Evolutionary conservation across 2,329 filamentous ascomycete species (phyloP).

Genomic region (Sphaerulina populicola): DNA sequence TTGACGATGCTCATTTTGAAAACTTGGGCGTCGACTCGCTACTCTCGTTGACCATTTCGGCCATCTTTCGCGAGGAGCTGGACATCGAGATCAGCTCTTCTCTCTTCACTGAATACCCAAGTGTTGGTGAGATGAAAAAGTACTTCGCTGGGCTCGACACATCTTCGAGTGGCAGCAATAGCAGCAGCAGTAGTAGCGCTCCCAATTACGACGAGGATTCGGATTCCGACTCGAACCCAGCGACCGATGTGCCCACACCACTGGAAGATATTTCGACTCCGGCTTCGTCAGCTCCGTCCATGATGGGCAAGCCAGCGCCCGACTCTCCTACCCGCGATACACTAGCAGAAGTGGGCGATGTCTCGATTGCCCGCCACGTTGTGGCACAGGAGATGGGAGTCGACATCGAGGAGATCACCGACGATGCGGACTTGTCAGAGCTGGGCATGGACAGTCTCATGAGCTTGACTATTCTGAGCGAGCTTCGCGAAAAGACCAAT

Average conservation of each 20-base stretch:
- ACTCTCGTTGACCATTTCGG: constrained; percentile 53
- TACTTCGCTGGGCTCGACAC: constrained; percentile 44
- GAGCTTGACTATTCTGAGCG: constrained; percentile 45
- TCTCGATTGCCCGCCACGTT: constrained; percentile 43
- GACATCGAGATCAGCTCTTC: constrained; percentile 52
- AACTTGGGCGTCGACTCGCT: constrained; percentile 56
- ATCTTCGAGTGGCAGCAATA: constrained; percentile 14
- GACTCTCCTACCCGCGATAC: constrained; percentile 32
- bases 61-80: constrained; percentile 54
- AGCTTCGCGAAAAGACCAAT: constrained; percentile 45
- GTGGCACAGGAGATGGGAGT: constrained; percentile 56
- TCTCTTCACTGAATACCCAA: constrained; percentile 53
- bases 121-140: constrained; percentile 53
- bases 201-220: constrained; percentile 32
- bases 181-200: constrained; percentile 29
- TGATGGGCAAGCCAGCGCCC: constrained; percentile 36
- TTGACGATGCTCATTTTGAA: constrained; percentile 53
- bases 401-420: constrained; percentile 49
- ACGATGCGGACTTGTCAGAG: constrained; percentile 53
- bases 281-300: constrained; percentile 41
- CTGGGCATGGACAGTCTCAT: constrained; percentile 49
- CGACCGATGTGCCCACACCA: constrained; percentile 38
- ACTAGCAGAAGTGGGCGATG: constrained; percentile 33
- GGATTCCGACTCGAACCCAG: constrained; percentile 37
- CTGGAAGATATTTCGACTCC: constrained; percentile 40